phyloP scores from a whole-genome alignment of 352 stramenopile species.

The Pythium utonaiense region DNA sequence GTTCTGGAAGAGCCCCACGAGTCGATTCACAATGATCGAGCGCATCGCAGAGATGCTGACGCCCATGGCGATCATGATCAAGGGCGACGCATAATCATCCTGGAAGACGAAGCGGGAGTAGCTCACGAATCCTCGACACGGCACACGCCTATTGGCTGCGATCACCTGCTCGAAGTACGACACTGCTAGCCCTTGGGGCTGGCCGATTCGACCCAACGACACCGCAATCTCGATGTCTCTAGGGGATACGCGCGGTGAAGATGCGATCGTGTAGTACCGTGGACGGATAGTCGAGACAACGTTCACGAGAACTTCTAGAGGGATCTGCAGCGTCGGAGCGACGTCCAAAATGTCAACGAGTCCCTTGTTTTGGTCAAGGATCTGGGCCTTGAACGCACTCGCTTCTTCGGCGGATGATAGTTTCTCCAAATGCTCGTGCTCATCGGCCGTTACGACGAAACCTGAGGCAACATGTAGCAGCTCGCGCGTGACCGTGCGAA shows the following conservation, averaged over 20 bases:
- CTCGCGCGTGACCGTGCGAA: constrained; percentile 69
- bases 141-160: constrained; percentile 27
- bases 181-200: constrained; percentile 26
- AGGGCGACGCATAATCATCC: constrained; percentile 57
- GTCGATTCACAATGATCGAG: constrained; percentile 35
- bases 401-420: constrained; percentile 67
- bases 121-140: constrained; percentile 85
- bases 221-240: constrained; percentile 87
- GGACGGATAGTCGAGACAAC: constrained; percentile 85
- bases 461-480: constrained; percentile 45
- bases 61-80: constrained; percentile 91
- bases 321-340: constrained; percentile 40
- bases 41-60: constrained; percentile 90
- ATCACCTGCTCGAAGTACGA: constrained; percentile 28
- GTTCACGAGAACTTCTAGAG: constrained; percentile 78
- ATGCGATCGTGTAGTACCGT: constrained; percentile 93
- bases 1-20: constrained; percentile 8
- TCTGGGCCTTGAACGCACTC: constrained; percentile 73
- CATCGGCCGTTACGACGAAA: constrained; percentile 37
- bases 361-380: constrained; percentile 66
- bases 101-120: constrained; percentile 90
- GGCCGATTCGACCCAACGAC: constrained; percentile 61
- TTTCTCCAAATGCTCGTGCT: constrained; percentile 42
- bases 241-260: constrained; percentile 67
- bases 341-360: constrained; percentile 77